Evolutionary conservation across 805 yeast genomes (phyloP).

Genomic region (Komagataella mondaviorum): DNA sequence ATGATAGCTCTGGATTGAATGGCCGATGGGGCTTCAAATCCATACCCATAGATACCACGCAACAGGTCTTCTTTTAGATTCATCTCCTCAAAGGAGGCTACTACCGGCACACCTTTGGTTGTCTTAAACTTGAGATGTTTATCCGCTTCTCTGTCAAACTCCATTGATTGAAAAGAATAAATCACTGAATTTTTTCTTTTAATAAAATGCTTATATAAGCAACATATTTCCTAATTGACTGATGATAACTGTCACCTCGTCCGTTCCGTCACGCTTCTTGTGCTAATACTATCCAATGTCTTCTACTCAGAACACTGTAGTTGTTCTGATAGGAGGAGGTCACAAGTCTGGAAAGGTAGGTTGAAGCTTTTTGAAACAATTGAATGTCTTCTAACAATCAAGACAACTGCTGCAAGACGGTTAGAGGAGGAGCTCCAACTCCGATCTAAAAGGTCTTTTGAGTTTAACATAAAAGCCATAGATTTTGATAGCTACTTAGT

Average conservation of each 20-base stretch:
- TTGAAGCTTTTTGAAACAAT: conserved; percentile 15
- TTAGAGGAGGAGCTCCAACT: conserved; percentile 10
- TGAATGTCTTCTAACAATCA: conserved; percentile 8
- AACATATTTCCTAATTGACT: not conserved
- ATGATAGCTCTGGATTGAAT: conserved; percentile 73
- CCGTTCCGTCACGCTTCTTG: not conserved
- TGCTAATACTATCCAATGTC: not conserved
- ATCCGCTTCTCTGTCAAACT: conserved; percentile 48
- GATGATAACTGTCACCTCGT: not conserved
- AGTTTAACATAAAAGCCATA: too few species aligned
- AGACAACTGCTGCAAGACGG: conserved; percentile 12
- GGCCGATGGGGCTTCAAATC: conserved; percentile 72
- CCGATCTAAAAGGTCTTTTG: conserved; percentile 4
- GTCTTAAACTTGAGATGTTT: conserved; percentile 47
- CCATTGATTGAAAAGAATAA: conserved; percentile 22
- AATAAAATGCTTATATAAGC: not conserved
- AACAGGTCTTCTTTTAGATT: conserved; percentile 51
- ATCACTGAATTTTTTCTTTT: conserved; percentile 2
- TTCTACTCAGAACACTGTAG: conserved; percentile 1
- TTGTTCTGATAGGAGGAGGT: conserved; percentile 19
- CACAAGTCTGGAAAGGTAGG: conserved; percentile 19
- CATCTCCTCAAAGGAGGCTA: conserved; percentile 57
- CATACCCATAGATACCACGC: conserved; percentile 64
- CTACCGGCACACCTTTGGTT: conserved; percentile 38
- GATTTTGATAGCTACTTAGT: not conserved